Conservation (phyloP, 176 grass and related monocot genomes). For the Pharus latifolius region DNA sequence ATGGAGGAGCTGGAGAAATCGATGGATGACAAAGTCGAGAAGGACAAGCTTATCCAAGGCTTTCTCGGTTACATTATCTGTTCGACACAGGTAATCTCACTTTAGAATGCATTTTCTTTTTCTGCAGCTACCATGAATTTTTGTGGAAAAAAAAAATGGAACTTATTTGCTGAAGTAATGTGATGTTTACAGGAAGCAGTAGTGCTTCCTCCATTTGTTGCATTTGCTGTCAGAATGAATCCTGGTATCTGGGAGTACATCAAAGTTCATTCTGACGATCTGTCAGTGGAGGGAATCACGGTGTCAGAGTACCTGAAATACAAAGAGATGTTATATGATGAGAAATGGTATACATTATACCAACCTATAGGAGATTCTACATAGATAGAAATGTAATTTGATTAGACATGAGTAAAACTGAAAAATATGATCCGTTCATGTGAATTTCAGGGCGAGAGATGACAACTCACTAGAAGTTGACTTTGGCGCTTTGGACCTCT, state of each 20-base stretch:
- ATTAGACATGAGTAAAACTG: background rate
- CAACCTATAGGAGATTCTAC: background rate
- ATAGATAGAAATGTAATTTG: background rate
- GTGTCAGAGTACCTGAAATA: constrained; percentile 70
- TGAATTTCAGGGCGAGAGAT: constrained; percentile 69
- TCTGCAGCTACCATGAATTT: background rate
- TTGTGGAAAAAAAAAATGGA: too few species aligned
- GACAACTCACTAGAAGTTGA: constrained; percentile 80
- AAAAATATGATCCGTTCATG: background rate
- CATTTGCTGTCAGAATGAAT: constrained; percentile 74
- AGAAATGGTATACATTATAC: constrained; percentile 49
- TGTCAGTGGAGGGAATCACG: constrained; percentile 76
- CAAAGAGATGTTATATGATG: constrained; percentile 85
- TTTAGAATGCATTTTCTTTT: background rate
- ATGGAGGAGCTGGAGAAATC: constrained; percentile 84
- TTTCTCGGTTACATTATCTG: constrained; percentile 82
- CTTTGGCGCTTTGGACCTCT: constrained; percentile 69
- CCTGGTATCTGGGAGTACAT: constrained; percentile 93
- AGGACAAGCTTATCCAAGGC: constrained; percentile 70
- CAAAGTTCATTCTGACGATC: constrained; percentile 61
- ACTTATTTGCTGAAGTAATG: background rate
- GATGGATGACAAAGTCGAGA: constrained; percentile 83
- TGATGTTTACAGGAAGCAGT: constrained; percentile 68
- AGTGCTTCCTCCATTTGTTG: constrained; percentile 69
- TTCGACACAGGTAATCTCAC: constrained; percentile 64